Base-by-base conservation (phyloP, 108 stramenopile species). In the Cyclotella cryptica region DNA sequence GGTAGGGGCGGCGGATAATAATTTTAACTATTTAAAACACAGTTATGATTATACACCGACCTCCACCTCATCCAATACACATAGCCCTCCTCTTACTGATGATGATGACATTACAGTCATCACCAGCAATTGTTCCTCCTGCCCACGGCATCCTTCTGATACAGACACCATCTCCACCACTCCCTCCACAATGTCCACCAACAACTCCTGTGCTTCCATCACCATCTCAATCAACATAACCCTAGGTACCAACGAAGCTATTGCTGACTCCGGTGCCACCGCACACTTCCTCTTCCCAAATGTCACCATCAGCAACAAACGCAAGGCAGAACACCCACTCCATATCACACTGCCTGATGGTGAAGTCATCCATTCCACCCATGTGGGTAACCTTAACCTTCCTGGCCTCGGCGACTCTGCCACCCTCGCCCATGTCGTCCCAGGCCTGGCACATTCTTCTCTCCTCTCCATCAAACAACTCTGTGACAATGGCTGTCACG, bases 261-360 rank as follows among this genome's bases (percentile, higher is more conserved):
- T 76, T 9, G 55, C 39, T 1, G 76, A 77, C 21, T 45, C 76
- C 13, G 76, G 76, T 0, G 76, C 76, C 1, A 70, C 69, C 12
- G 55, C 29, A 27, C 22, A 60, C 21, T 77, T 77, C 35, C 29
- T 77, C 1, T 10, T 77, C 10, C 29, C 29, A 9, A 41, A 29
- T 27, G 60, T 49, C 5, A 19, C 68, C 19, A 43, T 58, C 26
- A 21, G 22, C 35, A 78, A 78, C 40, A 40, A 55, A 29, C 24
- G 49, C 0, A 17, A 35, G 15, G 61, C 77, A 3, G 39, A 49
- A 0, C 22, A 62, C 39, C 77, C 77, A 35, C 29, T 78, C 1
- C 3, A 22, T 21, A 71, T 78, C 12, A 71, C 44, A 0, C 39
- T 78, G 0, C 77, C 77, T 15, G 28, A 78, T 72, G 77, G 77